Conservation (phyloP, 2,329 filamentous ascomycete species). For the Anthostomella pinea region DNA sequence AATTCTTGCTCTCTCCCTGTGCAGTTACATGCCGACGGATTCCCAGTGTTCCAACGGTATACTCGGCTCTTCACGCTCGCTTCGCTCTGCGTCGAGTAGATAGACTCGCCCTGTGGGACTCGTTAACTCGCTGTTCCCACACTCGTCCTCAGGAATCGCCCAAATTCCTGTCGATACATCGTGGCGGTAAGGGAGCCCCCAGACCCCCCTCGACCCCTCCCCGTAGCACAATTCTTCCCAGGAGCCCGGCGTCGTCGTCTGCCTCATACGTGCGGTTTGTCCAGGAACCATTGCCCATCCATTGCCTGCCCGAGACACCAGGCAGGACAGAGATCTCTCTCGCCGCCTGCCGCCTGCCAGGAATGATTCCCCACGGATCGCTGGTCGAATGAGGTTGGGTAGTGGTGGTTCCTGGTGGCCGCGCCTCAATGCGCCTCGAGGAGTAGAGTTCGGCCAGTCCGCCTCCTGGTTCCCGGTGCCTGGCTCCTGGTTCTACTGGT, state of each 20-base stretch:
- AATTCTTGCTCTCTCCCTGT: constrained; percentile 28
- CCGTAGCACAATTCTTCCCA: constrained; percentile 19
- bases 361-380: constrained; percentile 22
- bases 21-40: constrained; percentile 44
- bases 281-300: constrained; percentile 22
- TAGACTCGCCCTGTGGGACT: constrained; percentile 51
- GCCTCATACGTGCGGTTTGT: constrained; percentile 22
- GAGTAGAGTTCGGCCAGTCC: no score
- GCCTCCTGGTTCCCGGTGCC: constrained; percentile 16
- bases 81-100: constrained; percentile 40
- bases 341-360: constrained; percentile 26
- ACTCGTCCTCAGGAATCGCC: constrained; percentile 45
- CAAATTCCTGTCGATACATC: constrained; percentile 47
- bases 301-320: constrained; percentile 23
- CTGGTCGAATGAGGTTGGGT: constrained; percentile 25
- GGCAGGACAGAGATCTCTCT: no score
- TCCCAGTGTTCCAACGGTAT: constrained; percentile 32
- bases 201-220: constrained; percentile 9
- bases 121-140: constrained; percentile 64
- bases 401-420: constrained; percentile 22
- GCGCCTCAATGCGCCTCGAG: constrained; percentile 25
- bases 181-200: constrained; percentile 50
- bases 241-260: constrained; percentile 20
- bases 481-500: constrained; percentile 19
- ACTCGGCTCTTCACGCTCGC: constrained; percentile 45